Evolutionary conservation across 2,329 filamentous ascomycete species (phyloP).

Genomic region (Phialophora tarda): DNA sequence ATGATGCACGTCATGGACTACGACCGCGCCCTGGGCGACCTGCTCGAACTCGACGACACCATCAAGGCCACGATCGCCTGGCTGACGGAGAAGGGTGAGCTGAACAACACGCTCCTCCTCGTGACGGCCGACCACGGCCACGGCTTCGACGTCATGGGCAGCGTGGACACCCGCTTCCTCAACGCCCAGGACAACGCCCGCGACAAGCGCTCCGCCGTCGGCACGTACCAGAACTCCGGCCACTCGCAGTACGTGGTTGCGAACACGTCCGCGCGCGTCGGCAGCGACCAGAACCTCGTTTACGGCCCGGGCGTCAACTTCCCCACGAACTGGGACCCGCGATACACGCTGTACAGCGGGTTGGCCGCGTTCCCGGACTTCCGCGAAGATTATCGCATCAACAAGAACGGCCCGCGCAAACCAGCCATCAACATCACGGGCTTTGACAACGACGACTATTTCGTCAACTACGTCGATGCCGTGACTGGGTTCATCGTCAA

Average conservation of each 20-base stretch:
- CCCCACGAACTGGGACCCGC: conserved; percentile 82
- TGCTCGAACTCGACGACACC: conserved; percentile 85
- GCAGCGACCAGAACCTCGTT: conserved; percentile 62
- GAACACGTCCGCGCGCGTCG: conserved; percentile 47
- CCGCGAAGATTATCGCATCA: conserved; percentile 76
- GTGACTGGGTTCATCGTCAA: conserved; percentile 73
- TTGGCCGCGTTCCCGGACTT: conserved; percentile 74
- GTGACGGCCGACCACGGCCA: conserved; percentile 90
- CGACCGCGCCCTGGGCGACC: conserved; percentile 80
- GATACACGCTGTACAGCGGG: conserved; percentile 79
- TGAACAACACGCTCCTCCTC: conserved; percentile 77
- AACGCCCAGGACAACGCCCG: conserved; percentile 64
- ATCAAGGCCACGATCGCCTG: conserved; percentile 74
- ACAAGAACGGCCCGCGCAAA: conserved; percentile 67
- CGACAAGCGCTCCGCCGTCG: conserved; percentile 75
- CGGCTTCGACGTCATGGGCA: conserved; percentile 85
- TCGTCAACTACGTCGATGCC: conserved; percentile 71
- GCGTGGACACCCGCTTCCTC: conserved; percentile 79
- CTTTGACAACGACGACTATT: conserved; percentile 61
- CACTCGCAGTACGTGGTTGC: conserved; percentile 73
- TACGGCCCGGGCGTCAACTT: conserved; percentile 78
- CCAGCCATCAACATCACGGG: conserved; percentile 64
- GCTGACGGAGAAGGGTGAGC: conserved; percentile 67
- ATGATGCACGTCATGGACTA: conserved; percentile 88
- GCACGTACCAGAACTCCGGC: conserved; percentile 74